Conservation (phyloP, 2,329 filamentous ascomycete genomes). For the Emmonsiellopsis sp. region DNA sequence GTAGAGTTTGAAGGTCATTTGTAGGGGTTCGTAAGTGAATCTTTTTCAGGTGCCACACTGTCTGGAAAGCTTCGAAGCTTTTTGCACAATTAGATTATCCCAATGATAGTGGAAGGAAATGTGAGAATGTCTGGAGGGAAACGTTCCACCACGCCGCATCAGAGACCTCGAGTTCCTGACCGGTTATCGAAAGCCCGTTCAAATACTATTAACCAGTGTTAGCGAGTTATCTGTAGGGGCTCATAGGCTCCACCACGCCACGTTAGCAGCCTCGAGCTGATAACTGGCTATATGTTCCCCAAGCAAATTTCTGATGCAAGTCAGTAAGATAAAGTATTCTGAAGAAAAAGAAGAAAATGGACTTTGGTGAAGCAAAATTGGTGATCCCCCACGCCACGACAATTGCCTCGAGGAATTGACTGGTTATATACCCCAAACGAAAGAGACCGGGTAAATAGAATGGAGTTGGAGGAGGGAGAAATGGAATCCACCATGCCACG, state of each 20-base stretch:
- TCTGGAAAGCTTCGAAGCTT: no score
- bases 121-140: background rate
- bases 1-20: no score
- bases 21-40: no score
- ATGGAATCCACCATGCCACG: no score
- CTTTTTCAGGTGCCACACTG: no score
- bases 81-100: background rate
- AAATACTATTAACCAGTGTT: no score
- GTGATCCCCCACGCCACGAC: slow-evolving; percentile 3
- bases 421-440: background rate
- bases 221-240: no score
- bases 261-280: slow-evolving; percentile 3
- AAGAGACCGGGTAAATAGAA: no score
- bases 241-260: slow-evolving; percentile 1
- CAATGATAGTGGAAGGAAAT: background rate
- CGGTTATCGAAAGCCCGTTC: background rate
- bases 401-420: slow-evolving; percentile 1
- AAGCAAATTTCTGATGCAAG: background rate
- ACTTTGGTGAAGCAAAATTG: no score
- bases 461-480: no score
- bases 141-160: slow-evolving; percentile 4
- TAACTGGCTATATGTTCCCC: slow-evolving; percentile 3
- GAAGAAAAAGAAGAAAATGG: no score
- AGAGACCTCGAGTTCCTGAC: slow-evolving; percentile 1
- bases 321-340: no score